Percentiles rank a stretch among this genome's conserved stretches.
Conservation (phyloP, 257 asterid species). For the Solanum neorickii region DNA sequence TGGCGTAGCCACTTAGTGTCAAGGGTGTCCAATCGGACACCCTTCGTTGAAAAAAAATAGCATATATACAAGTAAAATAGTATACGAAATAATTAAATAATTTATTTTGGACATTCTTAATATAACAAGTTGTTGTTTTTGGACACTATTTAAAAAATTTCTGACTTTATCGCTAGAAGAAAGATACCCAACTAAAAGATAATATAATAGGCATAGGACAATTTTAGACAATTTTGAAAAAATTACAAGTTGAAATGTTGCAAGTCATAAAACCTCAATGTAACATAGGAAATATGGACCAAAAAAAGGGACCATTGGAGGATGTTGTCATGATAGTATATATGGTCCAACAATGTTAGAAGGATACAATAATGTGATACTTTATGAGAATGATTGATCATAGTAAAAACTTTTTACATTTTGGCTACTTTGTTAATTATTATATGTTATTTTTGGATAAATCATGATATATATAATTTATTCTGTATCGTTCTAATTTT, state of each 20-base stretch:
- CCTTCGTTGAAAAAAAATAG: too few relatives aligned
- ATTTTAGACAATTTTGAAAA: background rate
- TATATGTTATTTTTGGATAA: background rate
- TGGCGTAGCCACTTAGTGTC: too few relatives aligned
- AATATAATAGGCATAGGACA: background rate
- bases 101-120: too few relatives aligned
- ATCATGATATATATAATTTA: background rate
- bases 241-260: background rate
- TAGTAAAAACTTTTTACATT: background rate
- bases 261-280: background rate
- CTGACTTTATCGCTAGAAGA: fast-evolving
- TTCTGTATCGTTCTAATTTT: background rate
- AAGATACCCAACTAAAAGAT: background rate
- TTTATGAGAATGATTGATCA: background rate
- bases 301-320: background rate
- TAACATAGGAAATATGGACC: background rate
- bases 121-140: too few relatives aligned
- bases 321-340: background rate
- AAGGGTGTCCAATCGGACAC: too few relatives aligned
- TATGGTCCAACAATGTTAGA: background rate
- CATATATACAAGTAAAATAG: too few relatives aligned
- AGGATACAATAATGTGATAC: background rate
- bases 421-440: background rate
- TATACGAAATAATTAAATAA: too few relatives aligned
- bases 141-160: fast-evolving